Conservation (phyloP, 1,139 yeast genomes). For the Chernovozyma sophiae-reginae region DNA sequence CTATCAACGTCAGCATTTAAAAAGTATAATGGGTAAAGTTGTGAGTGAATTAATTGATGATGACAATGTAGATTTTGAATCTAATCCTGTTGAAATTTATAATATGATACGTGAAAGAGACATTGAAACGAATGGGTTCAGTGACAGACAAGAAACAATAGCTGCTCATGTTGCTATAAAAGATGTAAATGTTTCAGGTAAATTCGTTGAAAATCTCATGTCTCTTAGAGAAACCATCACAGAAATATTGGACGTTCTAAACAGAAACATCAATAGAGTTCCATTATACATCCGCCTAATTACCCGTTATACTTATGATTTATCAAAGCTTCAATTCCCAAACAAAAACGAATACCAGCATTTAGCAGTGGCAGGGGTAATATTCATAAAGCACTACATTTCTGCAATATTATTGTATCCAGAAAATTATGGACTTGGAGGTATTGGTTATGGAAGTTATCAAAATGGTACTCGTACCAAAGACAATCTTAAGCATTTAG, state of each 20-base stretch:
- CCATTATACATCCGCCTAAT: slow-evolving; percentile 60
- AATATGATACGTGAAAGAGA: slow-evolving; percentile 44
- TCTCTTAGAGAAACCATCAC: slow-evolving; percentile 67
- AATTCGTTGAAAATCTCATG: slow-evolving; percentile 73
- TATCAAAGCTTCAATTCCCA: slow-evolving; percentile 44
- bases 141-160: slow-evolving; percentile 25
- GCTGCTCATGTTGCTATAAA: slow-evolving; percentile 72
- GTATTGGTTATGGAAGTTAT: not conserved
- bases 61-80: slow-evolving; percentile 65
- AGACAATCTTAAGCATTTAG: slow-evolving; percentile 55
- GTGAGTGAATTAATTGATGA: slow-evolving; percentile 47
- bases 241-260: slow-evolving; percentile 45
- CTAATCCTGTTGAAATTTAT: slow-evolving; percentile 73
- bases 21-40: slow-evolving; percentile 50
- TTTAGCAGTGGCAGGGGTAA: slow-evolving; percentile 65
- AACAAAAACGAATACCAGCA: slow-evolving; percentile 50
- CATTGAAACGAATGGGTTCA: slow-evolving; percentile 40
- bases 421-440: slow-evolving; percentile 51
- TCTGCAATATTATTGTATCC: slow-evolving; percentile 67
- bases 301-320: slow-evolving; percentile 28
- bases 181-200: slow-evolving; percentile 63
- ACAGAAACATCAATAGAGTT: slow-evolving; percentile 37
- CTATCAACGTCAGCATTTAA: slow-evolving; percentile 55
- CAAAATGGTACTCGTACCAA: slow-evolving; percentile 15
- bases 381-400: slow-evolving; percentile 60